phyloP scores from a whole-genome alignment of 2,329 filamentous ascomycete species.

The Fusarium mexicanum region DNA sequence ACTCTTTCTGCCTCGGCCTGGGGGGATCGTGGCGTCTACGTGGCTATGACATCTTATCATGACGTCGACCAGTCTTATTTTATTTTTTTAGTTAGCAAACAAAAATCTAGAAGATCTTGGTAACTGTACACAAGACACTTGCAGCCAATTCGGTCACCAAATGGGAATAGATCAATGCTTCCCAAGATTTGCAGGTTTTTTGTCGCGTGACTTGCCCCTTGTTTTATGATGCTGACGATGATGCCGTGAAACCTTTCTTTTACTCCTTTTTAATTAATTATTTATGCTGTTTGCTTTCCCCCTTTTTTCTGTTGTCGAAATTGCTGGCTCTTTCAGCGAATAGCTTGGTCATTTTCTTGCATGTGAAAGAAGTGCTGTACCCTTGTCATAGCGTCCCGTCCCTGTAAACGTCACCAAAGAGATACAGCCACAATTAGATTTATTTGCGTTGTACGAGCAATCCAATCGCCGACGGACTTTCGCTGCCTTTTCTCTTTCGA shows the following conservation, averaged over 20 bases:
- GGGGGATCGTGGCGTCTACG: not conserved
- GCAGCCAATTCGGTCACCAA: slow-evolving; percentile 36
- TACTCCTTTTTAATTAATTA: not conserved
- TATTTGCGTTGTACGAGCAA: not conserved
- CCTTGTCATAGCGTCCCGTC: slow-evolving; percentile 14
- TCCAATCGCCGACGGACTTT: not conserved
- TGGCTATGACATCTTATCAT: slow-evolving; percentile 11
- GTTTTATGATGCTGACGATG: slow-evolving; percentile 4
- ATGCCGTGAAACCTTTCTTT: not conserved
- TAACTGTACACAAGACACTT: slow-evolving; percentile 41
- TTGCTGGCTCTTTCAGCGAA: slow-evolving; percentile 6
- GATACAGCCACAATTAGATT: slow-evolving; percentile 6
- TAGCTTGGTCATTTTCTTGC: slow-evolving; percentile 10
- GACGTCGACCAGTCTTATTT: slow-evolving; percentile 17
- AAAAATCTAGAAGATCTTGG: slow-evolving; percentile 4
- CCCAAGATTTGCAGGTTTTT: slow-evolving; percentile 2
- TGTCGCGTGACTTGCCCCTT: slow-evolving; percentile 41
- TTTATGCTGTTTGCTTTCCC: not conserved
- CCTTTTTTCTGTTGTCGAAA: not conserved
- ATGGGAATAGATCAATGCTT: slow-evolving; percentile 32
- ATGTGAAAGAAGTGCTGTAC: slow-evolving; percentile 27
- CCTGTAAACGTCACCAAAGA: slow-evolving; percentile 34
- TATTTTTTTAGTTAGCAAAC: not conserved
- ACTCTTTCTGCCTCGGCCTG: slow-evolving; percentile 8
- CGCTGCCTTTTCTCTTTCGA: not conserved